phyloP scores from a whole-genome alignment of 2,329 filamentous ascomycete species.

The Thelonectria olida region DNA sequence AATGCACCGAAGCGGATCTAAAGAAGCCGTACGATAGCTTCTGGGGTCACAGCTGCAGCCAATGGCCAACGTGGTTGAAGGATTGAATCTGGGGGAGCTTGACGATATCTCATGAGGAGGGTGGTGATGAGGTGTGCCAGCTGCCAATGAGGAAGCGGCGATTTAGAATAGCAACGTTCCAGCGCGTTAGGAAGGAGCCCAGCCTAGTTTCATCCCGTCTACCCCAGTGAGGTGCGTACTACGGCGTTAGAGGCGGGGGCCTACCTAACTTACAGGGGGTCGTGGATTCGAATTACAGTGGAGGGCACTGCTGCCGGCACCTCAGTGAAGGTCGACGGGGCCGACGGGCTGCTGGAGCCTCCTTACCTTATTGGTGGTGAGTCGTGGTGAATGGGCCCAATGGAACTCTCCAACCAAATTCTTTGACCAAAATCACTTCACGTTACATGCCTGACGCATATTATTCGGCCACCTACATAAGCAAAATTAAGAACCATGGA shows the following conservation, averaged over 20 bases:
- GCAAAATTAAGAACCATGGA: background rate
- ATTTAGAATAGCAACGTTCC: conserved; percentile 45
- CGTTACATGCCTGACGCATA: conserved; percentile 1
- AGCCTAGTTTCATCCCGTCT: too few relatives aligned
- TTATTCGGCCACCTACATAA: conserved; percentile 4
- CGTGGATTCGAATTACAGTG: too few relatives aligned
- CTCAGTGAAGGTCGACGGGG: too few relatives aligned
- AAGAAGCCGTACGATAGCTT: background rate
- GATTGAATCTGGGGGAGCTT: background rate
- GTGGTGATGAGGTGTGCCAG: conserved; percentile 8
- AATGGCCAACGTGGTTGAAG: conserved; percentile 4
- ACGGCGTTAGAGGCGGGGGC: too few relatives aligned
- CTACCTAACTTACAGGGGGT: too few relatives aligned
- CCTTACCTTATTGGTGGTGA: background rate
- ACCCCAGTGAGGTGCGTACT: too few relatives aligned
- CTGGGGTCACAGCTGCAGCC: background rate
- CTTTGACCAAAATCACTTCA: background rate
- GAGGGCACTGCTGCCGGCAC: too few relatives aligned
- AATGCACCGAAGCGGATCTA: conserved; percentile 1
- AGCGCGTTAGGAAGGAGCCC: conserved; percentile 30
- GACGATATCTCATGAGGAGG: background rate
- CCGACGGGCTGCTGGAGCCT: background rate
- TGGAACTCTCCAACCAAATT: background rate
- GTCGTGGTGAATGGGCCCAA: background rate
- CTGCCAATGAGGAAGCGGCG: conserved; percentile 29